phyloP scores from a whole-genome alignment of 805 yeast species.

The Candida maltosa region DNA sequence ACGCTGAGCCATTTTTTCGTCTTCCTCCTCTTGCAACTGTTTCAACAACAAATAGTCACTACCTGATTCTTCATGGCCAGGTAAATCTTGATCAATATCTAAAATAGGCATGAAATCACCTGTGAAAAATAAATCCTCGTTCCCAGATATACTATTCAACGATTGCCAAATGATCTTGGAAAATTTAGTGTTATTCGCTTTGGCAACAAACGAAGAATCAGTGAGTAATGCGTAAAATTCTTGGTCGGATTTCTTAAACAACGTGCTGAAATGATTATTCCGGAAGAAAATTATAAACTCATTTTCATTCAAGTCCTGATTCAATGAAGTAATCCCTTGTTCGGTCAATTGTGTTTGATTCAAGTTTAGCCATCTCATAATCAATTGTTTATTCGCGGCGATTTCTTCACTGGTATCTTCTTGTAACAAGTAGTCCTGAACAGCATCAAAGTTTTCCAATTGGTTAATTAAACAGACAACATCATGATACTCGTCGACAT shows the following conservation, averaged over 20 bases:
- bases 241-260: conserved; percentile 48
- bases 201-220: conserved; percentile 64
- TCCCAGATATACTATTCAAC: conserved; percentile 62
- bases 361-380: conserved; percentile 44
- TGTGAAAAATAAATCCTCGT: conserved; percentile 63
- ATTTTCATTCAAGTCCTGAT: conserved; percentile 43
- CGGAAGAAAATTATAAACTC: conserved; percentile 74
- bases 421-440: conserved; percentile 52
- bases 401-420: conserved; percentile 9
- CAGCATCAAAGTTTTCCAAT: conserved; percentile 44
- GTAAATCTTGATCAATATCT: conserved; percentile 16
- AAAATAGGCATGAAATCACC: conserved; percentile 58
- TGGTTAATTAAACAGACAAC: conserved; percentile 17
- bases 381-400: conserved; percentile 13
- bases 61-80: conserved; percentile 2
- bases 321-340: conserved; percentile 54
- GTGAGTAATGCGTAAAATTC: conserved; percentile 66
- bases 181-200: conserved; percentile 34
- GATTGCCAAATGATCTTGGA: conserved; percentile 77
- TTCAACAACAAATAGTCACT: conserved; percentile 36
- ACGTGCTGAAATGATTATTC: conserved; percentile 83
- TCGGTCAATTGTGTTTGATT: conserved; percentile 76
- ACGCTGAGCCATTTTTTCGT: conserved; percentile 44
- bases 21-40: conserved; percentile 57
- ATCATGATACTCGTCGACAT: conserved; percentile 12